A percentile compares a stretch with the other conserved stretches of the same genome.
phyloP scores from a whole-genome alignment of 73 alveolate genomes.

The Effrenium voratum region DNA sequence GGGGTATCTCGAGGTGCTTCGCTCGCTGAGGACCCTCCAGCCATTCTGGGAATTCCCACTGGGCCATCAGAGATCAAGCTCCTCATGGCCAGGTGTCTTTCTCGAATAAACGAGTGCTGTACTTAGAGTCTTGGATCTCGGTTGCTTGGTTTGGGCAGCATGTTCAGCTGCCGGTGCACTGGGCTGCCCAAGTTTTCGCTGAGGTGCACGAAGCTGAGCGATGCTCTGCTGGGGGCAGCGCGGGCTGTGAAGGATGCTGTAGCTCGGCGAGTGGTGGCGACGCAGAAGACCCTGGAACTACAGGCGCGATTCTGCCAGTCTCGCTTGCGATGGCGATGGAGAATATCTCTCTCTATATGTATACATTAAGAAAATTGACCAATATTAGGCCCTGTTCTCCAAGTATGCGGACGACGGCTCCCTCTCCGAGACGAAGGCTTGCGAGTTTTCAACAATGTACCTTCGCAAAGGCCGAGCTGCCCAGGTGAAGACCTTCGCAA shows the following conservation, averaged over 20 bases:
- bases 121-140: not conserved
- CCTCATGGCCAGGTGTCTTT: constrained; percentile 61
- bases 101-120: constrained; percentile 46
- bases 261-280: constrained; percentile 61
- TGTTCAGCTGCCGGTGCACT: not conserved
- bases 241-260: constrained; percentile 57
- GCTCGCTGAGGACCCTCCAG: not conserved
- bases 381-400: no score
- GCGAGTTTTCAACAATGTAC: no score
- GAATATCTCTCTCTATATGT: no score
- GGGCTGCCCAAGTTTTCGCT: not conserved
- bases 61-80: constrained; percentile 71
- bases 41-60: not conserved
- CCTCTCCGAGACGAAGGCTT: no score
- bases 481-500: constrained; percentile 5
- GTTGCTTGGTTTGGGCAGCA: not conserved
- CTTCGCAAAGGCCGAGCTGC: not conserved
- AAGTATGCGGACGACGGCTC: not conserved
- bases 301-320: no score
- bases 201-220: constrained; percentile 89
- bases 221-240: constrained; percentile 26
- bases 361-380: no score
- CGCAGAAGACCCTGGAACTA: not conserved
- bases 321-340: no score
- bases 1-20: no score